phyloP scores from a whole-genome alignment of 2,329 filamentous ascomycete species.

The Stagonosporopsis cucurbitacearum region DNA sequence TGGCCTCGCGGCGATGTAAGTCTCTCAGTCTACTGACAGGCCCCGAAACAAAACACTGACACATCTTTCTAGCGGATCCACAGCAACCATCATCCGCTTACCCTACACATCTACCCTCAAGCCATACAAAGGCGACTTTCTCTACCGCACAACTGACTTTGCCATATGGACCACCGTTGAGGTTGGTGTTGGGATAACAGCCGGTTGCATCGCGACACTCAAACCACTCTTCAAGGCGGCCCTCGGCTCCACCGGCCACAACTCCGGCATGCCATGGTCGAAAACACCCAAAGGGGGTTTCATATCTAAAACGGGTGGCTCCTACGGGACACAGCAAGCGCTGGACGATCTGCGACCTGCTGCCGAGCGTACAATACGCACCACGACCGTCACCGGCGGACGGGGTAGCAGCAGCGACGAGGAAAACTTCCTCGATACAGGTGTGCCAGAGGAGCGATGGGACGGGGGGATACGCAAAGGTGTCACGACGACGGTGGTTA shows the following conservation, averaged over 20 bases:
- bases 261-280: conserved; percentile 27
- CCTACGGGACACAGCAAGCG: conserved; percentile 20
- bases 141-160: conserved; percentile 40
- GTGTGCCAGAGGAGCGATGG: conserved; percentile 21
- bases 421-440: conserved; percentile 25
- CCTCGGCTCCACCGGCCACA: conserved; percentile 18
- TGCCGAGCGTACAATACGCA: conserved; percentile 25
- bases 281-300: conserved; percentile 18
- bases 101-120: conserved; percentile 37
- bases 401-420: conserved; percentile 33
- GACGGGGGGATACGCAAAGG: conserved; percentile 20
- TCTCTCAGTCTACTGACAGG: not conserved
- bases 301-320: conserved; percentile 4
- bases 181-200: conserved; percentile 37
- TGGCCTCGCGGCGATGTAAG: conserved; percentile 52
- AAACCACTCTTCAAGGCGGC: conserved; percentile 34
- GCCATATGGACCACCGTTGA: conserved; percentile 42
- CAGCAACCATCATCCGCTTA: conserved; percentile 39
- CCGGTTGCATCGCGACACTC: conserved; percentile 38
- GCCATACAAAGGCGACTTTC: conserved; percentile 40
- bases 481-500: conserved; percentile 29
- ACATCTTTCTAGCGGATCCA: conserved; percentile 46
- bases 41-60: conserved; percentile 11
- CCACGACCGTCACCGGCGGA: conserved; percentile 31
- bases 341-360: conserved; percentile 28